Conservation (phyloP, 23 red algal species). For the Gracilaria caudata region DNA sequence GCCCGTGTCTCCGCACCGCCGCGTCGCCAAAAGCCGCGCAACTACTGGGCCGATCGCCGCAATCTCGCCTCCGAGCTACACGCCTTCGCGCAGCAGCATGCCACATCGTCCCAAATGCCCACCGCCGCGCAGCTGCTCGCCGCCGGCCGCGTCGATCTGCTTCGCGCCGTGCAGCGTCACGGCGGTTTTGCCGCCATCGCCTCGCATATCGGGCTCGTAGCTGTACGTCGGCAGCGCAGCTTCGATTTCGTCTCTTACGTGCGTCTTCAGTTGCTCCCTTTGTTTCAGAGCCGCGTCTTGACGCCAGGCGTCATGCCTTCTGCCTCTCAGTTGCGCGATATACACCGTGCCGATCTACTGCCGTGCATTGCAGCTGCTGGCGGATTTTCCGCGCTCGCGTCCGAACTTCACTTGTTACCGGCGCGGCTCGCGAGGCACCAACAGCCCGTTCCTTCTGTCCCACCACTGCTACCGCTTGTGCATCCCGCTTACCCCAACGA, state of each 20-base stretch:
- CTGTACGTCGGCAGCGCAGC: not conserved
- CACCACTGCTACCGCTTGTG: not conserved
- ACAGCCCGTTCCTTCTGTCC: not conserved
- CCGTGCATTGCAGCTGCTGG: not conserved
- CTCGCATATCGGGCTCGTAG: not conserved
- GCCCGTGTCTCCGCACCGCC: too few species aligned
- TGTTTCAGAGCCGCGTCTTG: not conserved
- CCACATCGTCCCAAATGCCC: conserved; percentile 29
- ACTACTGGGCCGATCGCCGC: conserved; percentile 10
- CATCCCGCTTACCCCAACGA: not conserved
- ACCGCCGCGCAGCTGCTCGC: conserved; percentile 65
- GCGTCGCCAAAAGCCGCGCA: not conserved
- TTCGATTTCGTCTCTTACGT: not conserved
- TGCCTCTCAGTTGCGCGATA: not conserved
- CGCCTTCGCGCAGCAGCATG: not conserved
- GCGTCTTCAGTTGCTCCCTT: not conserved
- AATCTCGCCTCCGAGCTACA: conserved; percentile 12
- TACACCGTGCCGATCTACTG: not conserved
- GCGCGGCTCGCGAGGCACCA: not conserved
- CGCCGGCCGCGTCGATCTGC: conserved; percentile 43
- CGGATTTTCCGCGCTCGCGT: conserved; percentile 19
- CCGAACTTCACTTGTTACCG: not conserved
- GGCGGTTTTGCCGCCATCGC: conserved; percentile 53
- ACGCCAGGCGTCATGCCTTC: conserved; percentile 18
- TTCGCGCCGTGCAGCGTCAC: conserved; percentile 57